A percentile compares a stretch with the other conserved stretches of the same genome.
These are phyloP conservation scores for Candida nonsorbophila DNA, from an alignment of 805 yeast species.

Conservation along the genomic window DNA sequence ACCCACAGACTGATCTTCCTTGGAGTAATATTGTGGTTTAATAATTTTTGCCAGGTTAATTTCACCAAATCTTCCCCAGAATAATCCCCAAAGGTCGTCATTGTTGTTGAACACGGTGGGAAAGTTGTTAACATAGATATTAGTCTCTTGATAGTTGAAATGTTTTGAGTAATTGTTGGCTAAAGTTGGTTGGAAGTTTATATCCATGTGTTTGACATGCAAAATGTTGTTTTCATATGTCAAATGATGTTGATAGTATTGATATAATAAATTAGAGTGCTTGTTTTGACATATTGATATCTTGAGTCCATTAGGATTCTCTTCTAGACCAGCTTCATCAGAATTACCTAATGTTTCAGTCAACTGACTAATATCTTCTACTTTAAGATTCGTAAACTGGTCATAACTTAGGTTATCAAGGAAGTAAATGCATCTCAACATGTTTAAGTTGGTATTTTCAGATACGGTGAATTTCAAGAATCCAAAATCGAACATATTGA, in stretches of 20 bases:
- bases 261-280: conserved; percentile 24
- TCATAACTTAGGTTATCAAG: conserved; percentile 43
- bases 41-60: conserved; percentile 38
- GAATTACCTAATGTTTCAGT: neutral
- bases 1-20: conserved; percentile 13
- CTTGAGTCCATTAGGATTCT: conserved; percentile 8
- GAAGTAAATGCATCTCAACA: conserved; percentile 42
- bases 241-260: conserved; percentile 7
- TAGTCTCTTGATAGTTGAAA: conserved; percentile 55
- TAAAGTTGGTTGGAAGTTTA: conserved; percentile 5
- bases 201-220: conserved; percentile 1
- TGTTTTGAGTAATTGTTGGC: conserved; percentile 14
- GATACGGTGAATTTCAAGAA: conserved; percentile 40
- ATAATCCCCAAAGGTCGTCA: conserved; percentile 34
- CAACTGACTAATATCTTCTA: conserved; percentile 1
- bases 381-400: conserved; percentile 33
- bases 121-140: conserved; percentile 64
- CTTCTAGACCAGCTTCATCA: neutral
- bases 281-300: conserved; percentile 32
- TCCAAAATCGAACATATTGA: conserved; percentile 35
- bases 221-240: neutral
- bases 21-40: conserved; percentile 33
- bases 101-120: conserved; percentile 53
- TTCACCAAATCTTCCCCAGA: conserved; percentile 36
- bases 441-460: conserved; percentile 36